Base-by-base conservation (phyloP, 2,329 filamentous ascomycete species). In the Drechslerella coelobrocha region DNA sequence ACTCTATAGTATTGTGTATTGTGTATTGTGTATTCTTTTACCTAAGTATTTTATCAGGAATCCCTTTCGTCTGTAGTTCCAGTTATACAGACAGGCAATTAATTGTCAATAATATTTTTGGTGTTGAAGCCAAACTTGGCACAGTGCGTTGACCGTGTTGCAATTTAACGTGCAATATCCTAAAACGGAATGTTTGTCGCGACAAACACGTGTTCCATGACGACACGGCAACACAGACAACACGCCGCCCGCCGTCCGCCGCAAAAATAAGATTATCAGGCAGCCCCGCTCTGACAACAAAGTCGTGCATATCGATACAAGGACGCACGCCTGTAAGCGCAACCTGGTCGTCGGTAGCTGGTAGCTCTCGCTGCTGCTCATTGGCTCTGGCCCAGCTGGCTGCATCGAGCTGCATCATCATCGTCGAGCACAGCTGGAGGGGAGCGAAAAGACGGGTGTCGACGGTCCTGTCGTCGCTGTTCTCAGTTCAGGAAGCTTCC, bases 401-500 rank as follows among this genome's bases (percentile, higher is more conserved):
- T 34, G 31, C 43, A 48, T n/a, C 34, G 37, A 55, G 51, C 60
- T 63, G 60, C 60, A 63, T 27, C 60, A 54, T 54, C 60, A 63
- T 63, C 60, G 21, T 63, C 60, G 27, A n/a, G n/a, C n/a, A n/a
- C n/a, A n/a, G n/a, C n/a, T n/a, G n/a, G n/a, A n/a, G n/a, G n/a
- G n/a, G n/a, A n/a, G n/a, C 8, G 34, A 8, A 29, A 37, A 12
- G 9, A 48, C 8, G 19, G 31, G 1, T 59, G 24, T 51, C 34
- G 23, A 21, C 24, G 43, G n/a, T 29, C 21, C 24, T 7, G 53
- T 45, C 10, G 41, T 45, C 41, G 21, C 21, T 17, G 37, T 41
- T 8, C 39, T 52, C n/a, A 8, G 34, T 69, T 69, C 65, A 69
- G 39, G 65, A 69, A 69, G 65, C 52, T 69, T 69, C 65, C 53